These are phyloP conservation scores for Candida dubliniensis DNA, from an alignment of 1,139 yeast genomes.

Conservation along the genomic window DNA sequence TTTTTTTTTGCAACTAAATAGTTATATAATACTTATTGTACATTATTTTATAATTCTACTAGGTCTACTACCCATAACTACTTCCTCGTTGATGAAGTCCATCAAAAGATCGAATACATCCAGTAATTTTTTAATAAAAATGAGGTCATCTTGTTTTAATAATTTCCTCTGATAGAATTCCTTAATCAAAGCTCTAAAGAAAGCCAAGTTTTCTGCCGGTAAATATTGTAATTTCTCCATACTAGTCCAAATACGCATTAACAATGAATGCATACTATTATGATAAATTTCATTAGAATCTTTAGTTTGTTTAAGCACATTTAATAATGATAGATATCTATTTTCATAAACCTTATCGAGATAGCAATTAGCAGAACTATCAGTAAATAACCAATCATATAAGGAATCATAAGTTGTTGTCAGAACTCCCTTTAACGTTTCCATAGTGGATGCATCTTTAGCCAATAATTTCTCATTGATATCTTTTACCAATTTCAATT, in stretches of 20 bases:
- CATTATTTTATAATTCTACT: neutral
- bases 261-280: conserved; percentile 3
- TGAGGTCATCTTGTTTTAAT: conserved; percentile 5
- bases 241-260: conserved; percentile 1
- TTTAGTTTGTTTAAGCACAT: conserved; percentile 6
- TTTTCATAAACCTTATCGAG: conserved; percentile 10
- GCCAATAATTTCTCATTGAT: conserved; percentile 8
- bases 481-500: conserved; percentile 8
- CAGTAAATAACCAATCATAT: neutral
- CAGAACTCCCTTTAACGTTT: conserved; percentile 1
- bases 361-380: conserved; percentile 1
- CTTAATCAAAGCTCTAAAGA: conserved; percentile 7
- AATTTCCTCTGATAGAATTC: conserved; percentile 11
- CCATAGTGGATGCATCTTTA: neutral
- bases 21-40: neutral
- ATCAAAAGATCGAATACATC: conserved; percentile 1
- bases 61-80: neutral
- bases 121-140: conserved; percentile 6
- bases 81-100: conserved; percentile 1
- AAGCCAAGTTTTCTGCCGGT: conserved; percentile 6
- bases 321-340: conserved; percentile 6
- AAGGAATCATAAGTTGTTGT: conserved; percentile 2
- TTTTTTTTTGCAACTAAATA: too few relatives aligned
- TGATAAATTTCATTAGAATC: conserved; percentile 11
- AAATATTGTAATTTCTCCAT: conserved; percentile 6